Conservation (phyloP, 148 eudicot genomes). For the Suaeda aralocaspica region DNA sequence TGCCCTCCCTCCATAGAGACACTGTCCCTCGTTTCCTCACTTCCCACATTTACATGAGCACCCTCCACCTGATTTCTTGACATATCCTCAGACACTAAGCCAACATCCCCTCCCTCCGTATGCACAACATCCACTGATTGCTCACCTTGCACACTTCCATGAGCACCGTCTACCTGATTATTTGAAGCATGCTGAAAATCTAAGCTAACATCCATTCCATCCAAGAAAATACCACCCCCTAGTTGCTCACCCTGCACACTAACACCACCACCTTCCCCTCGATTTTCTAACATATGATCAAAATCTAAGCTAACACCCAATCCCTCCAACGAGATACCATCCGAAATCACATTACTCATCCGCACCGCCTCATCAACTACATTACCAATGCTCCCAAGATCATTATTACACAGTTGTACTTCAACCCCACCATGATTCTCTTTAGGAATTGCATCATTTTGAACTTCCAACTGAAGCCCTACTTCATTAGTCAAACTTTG, state of each 20-base stretch:
- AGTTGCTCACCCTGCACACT: conserved; percentile 12
- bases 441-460: not conserved
- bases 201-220: not conserved
- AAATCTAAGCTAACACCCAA: not conserved
- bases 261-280: conserved; percentile 3
- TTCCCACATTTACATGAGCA: not conserved
- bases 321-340: not conserved
- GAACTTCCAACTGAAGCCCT: not conserved
- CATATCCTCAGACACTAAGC: not conserved
- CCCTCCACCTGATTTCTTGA: not conserved
- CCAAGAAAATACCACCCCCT: not conserved
- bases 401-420: conserved; percentile 11
- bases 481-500: not conserved
- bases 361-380: not conserved
- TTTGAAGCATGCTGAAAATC: not conserved
- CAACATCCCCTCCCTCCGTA: not conserved
- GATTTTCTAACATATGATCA: conserved; percentile 2
- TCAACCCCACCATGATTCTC: not conserved
- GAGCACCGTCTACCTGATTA: not conserved
- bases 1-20: too few relatives aligned
- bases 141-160: too few relatives aligned
- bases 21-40: conserved; percentile 10
- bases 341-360: not conserved
- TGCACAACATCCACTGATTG: too few relatives aligned
- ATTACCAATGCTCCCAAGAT: not conserved